Evolutionary conservation across 805 yeast species (phyloP), one percentile per base, ranked within the genome.

Genomic region (Nakazawaea wickerhamii): DNA sequence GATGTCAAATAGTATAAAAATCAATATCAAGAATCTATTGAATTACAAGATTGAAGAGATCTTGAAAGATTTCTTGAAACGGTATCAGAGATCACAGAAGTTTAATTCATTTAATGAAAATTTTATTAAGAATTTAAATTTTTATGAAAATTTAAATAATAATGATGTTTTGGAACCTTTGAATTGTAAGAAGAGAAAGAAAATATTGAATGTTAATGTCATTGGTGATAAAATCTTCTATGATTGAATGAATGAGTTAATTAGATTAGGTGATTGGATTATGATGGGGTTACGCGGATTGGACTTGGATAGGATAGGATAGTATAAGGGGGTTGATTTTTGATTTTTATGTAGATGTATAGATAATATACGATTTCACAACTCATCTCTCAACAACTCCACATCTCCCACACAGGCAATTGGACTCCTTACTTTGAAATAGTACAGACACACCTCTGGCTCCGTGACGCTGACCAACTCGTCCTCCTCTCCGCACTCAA

Each of bases 371-470:
- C n/a, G n/a, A n/a, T n/a, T 10, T 18, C 15, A 26, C 31, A 40
- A 30, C 19, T 43, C 37, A 8, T 43, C 42, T 30, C n/a, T 43
- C 5, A 19, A 4, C 19, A 20, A 23, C 9, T 21, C 33, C 4
- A 17, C 21, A 27, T 27, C 36, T 25, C 9, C 23, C 48, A 40
- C 49, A 49, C 82, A 77, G 2, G 63, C 78, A 32, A 72, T 50
- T 4, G 80, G 79, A 17, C 72, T 64, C 25, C 51, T 52, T n/a
- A 73, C 52, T 43, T 59, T 65, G 49, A 90, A 69, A 38, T 61
- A 59, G 57, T 93, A 93, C 47, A 75, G 81, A 63, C 99, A 93
- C 58, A 83, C 87, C 50, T 90, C 95, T 2, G 93, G 91, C 62
- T 93, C 99, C 32, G 81, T 68, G 8, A 91, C 95, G 3, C 77